A percentile compares a stretch with the other conserved stretches of the same genome.
Conservation (phyloP, 352 stramenopile species). For the Globisporangium splendens region DNA sequence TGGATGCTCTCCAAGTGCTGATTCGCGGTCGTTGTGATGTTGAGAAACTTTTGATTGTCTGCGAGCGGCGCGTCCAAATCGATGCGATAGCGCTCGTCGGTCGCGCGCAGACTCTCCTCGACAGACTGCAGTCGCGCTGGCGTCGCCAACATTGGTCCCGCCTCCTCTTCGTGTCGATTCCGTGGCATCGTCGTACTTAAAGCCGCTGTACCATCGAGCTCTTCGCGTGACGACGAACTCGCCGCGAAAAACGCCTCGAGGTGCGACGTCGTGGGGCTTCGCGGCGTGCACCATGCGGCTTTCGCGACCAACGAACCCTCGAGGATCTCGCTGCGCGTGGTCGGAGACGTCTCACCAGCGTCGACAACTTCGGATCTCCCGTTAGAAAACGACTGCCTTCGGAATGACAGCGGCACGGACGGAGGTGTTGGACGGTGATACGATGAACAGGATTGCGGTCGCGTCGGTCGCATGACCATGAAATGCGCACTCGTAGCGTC, state of each 20-base stretch:
- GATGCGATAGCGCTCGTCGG: conserved; percentile 45
- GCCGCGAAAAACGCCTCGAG: conserved; percentile 41
- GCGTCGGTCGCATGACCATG: conserved; percentile 2
- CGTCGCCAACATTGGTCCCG: conserved; percentile 15
- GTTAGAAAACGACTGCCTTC: not conserved
- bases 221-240: not conserved
- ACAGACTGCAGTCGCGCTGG: conserved; percentile 38
- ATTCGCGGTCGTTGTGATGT: conserved; percentile 44
- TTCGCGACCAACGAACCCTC: conserved; percentile 26
- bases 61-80: conserved; percentile 40
- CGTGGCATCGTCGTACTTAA: no score
- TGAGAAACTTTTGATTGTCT: conserved; percentile 56
- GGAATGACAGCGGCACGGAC: conserved; percentile 4
- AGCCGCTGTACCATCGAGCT: not conserved
- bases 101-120: conserved; percentile 38
- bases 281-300: conserved; percentile 55
- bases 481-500: not conserved
- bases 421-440: not conserved
- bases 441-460: conserved; percentile 2
- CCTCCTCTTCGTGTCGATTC: conserved; percentile 6
- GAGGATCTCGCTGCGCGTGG: conserved; percentile 22
- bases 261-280: conserved; percentile 28
- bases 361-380: conserved; percentile 12
- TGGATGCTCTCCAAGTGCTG: conserved; percentile 55
- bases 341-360: conserved; percentile 27